Evolutionary conservation across 805 yeast species (phyloP).

Genomic region (Yarrowia sp.): DNA sequence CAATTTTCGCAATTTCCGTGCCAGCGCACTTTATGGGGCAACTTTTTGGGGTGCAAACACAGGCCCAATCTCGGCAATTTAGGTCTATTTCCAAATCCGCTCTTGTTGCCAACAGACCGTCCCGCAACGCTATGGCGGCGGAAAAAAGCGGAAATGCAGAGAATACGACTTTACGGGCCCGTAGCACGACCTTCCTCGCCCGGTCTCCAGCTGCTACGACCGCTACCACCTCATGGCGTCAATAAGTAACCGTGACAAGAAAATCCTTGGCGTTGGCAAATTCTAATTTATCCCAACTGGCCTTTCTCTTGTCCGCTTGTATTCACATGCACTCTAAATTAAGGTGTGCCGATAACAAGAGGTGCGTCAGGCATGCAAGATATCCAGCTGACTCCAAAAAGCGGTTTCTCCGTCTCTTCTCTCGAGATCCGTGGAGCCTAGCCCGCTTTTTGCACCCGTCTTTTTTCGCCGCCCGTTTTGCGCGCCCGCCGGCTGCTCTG

Average conservation of each 20-base stretch:
- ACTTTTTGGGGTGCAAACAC: background rate
- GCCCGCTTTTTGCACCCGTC: too few species aligned
- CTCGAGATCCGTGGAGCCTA: too few species aligned
- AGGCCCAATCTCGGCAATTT: constrained; percentile 8
- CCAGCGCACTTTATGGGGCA: constrained; percentile 15
- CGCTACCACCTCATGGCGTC: background rate
- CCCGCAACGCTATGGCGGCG: too few species aligned
- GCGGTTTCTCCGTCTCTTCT: background rate
- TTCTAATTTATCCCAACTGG: constrained; percentile 10
- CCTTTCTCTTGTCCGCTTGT: background rate
- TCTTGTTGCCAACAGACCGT: too few species aligned
- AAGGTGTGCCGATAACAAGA: constrained; percentile 20
- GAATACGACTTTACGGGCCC: too few species aligned
- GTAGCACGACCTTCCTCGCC: too few species aligned
- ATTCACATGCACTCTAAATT: constrained; percentile 18
- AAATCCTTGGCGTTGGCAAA: background rate
- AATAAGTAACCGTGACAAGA: constrained; percentile 16
- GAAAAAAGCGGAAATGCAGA: too few species aligned
- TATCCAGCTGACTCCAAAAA: constrained; percentile 17
- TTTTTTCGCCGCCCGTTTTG: background rate
- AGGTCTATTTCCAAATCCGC: constrained; percentile 2
- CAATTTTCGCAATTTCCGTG: background rate
- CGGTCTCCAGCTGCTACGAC: too few species aligned
- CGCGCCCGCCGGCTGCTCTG: background rate
- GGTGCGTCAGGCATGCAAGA: constrained; percentile 12